A percentile compares a stretch with the other conserved stretches of the same genome.
Evolutionary conservation across 2,329 filamentous ascomycete species (phyloP).

Genomic region (Zarea fungicola): DNA sequence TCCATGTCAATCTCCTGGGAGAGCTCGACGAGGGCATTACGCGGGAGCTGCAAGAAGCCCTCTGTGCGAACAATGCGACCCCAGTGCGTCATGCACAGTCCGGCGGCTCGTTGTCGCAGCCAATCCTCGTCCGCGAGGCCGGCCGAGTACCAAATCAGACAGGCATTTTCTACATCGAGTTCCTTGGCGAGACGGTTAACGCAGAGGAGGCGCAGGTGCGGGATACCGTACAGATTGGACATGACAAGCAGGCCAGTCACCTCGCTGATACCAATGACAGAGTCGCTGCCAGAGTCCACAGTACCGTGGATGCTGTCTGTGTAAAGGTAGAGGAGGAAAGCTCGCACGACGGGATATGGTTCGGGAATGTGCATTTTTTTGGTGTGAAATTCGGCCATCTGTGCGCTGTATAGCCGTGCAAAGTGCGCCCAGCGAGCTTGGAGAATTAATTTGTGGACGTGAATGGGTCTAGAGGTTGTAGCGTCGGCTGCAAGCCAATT

Average conservation of each 20-base stretch:
- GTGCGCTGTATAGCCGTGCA: constrained; percentile 79
- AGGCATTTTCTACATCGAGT: constrained; percentile 89
- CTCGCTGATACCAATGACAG: constrained; percentile 73
- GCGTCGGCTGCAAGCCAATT: constrained; percentile 58
- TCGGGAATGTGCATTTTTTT: constrained; percentile 98
- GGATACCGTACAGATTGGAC: constrained; percentile 97
- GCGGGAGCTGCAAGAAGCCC: constrained; percentile 77
- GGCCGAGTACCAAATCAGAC: constrained; percentile 93
- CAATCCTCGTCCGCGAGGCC: constrained; percentile 87
- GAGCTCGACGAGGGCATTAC: constrained; percentile 77
- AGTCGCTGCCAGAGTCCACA: constrained; percentile 52
- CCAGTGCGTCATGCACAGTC: constrained; percentile 91
- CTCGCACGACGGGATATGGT: constrained; percentile 87
- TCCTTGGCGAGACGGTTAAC: constrained; percentile 87
- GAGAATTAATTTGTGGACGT: constrained; percentile 91
- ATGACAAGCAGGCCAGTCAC: constrained; percentile 94
- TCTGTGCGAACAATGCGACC: constrained; percentile 85
- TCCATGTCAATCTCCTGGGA: constrained; percentile 92
- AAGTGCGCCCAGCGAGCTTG: constrained; percentile 97
- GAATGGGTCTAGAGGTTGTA: constrained; percentile 74
- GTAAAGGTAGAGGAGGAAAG: constrained; percentile 94
- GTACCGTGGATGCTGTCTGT: constrained; percentile 76
- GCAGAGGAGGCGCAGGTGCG: constrained; percentile 82
- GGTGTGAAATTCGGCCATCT: constrained; percentile 97
- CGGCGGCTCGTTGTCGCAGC: constrained; percentile 81